Evolutionary conservation across 1,284 basidiomycete genomes (phyloP), one percentile per base, ranked within the genome.

Genomic region (Mrakiaceae sp.): DNA sequence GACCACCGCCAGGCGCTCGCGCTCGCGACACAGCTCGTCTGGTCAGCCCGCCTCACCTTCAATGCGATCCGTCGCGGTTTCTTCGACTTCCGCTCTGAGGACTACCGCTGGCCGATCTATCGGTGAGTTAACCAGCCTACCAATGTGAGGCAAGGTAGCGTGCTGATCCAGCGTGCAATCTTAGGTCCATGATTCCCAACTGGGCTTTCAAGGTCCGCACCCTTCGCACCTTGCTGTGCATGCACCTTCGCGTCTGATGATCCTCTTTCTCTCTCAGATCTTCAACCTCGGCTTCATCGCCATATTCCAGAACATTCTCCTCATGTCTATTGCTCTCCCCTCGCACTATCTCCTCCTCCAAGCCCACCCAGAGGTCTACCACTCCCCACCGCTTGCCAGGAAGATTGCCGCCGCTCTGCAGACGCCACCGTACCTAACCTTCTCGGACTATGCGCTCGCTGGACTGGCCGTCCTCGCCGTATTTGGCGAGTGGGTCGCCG

Each of bases 51-150:
- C 60, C 77, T 94, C 64, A 84, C 82, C 14, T 91, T 88, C 74
- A 90, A 94, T 73, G 87, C 89, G 0, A 84, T 83, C 74, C 80
- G 91, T 27, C 81, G 91, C 61, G 91, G 88, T 7, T 79, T 94
- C 42, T 91, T 91, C 74, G 82, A 54, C 66, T 83, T 82, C 1
- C 76, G 78, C 2, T 87, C 87, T 47, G 90, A 93, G 73, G 91
- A 94, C 75, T 94, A 95, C 72, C 86, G 91, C 47, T 57, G 55
- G 55, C 27, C 27, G 27, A 27, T 27, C 27, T 27, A 27, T 27
- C 27, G 27, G 27, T 27, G 27, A 27, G 27, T 27, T 27, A 27
- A 27, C 27, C 27, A 27, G 27, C 27, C 27, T 27, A 27, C 27
- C 27, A 27, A 27, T 1, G 27, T 27, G 27, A 27, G 27, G 27